These are phyloP conservation scores for Corylus americana DNA, from an alignment of 306 rosid species.

Conservation along the genomic window DNA sequence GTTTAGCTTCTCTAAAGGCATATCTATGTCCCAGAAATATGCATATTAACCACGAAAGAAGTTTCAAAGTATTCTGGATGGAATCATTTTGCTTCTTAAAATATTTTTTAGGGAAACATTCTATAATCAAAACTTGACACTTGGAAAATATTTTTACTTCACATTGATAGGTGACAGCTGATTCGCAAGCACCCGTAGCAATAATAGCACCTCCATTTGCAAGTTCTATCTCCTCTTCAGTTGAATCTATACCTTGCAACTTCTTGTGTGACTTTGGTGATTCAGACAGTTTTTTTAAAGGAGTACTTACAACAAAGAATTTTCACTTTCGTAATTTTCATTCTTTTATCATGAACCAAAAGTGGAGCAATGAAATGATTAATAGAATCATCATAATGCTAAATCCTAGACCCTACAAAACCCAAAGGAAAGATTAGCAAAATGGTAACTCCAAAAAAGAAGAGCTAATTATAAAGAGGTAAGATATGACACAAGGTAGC, in stretches of 20 bases:
- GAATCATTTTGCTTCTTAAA: conserved; percentile 77
- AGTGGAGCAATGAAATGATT: neutral
- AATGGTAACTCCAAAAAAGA: neutral
- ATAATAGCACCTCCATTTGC: conserved; percentile 38
- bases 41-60: conserved; percentile 67
- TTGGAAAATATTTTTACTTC: conserved; percentile 63
- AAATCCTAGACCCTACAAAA: neutral
- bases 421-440: neutral
- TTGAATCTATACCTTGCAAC: conserved; percentile 48
- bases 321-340: neutral
- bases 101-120: conserved; percentile 58
- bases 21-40: conserved; percentile 49
- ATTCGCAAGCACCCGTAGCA: conserved; percentile 38
- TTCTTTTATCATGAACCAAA: neutral
- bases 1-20: conserved; percentile 47
- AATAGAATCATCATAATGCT: conserved; percentile 1
- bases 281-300: conserved; percentile 43
- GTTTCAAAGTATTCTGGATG: conserved; percentile 75
- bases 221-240: conserved; percentile 34
- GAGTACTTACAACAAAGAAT: conserved; percentile 33
- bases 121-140: conserved; percentile 56
- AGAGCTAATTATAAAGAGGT: neutral
- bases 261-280: conserved; percentile 47
- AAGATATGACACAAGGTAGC: neutral
- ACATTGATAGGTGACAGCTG: conserved; percentile 53